phyloP scores from a whole-genome alignment of 2,329 filamentous ascomycete species.

The Sporothrix curviconia region DNA sequence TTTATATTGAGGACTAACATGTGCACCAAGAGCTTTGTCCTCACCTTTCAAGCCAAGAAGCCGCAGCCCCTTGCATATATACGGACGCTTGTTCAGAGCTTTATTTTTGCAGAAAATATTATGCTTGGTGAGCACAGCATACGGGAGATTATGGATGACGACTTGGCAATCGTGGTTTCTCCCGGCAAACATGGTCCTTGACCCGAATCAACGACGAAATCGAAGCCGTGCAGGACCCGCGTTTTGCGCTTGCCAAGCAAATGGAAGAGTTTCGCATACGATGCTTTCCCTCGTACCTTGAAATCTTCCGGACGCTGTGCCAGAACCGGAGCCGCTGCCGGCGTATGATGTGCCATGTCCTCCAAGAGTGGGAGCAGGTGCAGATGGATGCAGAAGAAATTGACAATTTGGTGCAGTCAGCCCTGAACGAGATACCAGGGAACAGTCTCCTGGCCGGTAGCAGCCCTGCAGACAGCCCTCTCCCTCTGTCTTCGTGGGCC shows the following conservation, averaged over 20 bases:
- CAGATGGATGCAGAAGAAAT: constrained; percentile 76
- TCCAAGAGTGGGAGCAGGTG: constrained; percentile 53
- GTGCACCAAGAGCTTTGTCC: constrained; percentile 57
- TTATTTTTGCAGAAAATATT: constrained; percentile 66
- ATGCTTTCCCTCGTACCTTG: constrained; percentile 66
- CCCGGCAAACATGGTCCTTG: constrained; percentile 62
- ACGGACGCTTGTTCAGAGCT: constrained; percentile 68
- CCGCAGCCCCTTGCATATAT: constrained; percentile 81
- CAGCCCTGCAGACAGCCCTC: constrained; percentile 40
- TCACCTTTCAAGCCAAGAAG: constrained; percentile 67
- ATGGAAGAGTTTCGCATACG: constrained; percentile 64
- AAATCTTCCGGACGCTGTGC: constrained; percentile 75
- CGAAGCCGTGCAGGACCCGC: constrained; percentile 65
- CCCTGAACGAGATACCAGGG: constrained; percentile 53
- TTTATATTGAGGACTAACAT: too few species aligned
- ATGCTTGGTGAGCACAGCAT: constrained; percentile 63
- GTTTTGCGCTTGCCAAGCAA: constrained; percentile 63
- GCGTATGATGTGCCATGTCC: constrained; percentile 79
- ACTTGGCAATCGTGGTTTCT: constrained; percentile 73
- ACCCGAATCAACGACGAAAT: constrained; percentile 69
- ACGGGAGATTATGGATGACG: constrained; percentile 70
- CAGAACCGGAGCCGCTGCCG: constrained; percentile 86
- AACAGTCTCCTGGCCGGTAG: background rate
- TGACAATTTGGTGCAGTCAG: constrained; percentile 58
- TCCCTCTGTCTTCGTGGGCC: constrained; percentile 79